A percentile compares a stretch with the other conserved stretches of the same genome.
phyloP scores from a whole-genome alignment of 768 basidiomycete species.

The Glaciozyma martinii region DNA sequence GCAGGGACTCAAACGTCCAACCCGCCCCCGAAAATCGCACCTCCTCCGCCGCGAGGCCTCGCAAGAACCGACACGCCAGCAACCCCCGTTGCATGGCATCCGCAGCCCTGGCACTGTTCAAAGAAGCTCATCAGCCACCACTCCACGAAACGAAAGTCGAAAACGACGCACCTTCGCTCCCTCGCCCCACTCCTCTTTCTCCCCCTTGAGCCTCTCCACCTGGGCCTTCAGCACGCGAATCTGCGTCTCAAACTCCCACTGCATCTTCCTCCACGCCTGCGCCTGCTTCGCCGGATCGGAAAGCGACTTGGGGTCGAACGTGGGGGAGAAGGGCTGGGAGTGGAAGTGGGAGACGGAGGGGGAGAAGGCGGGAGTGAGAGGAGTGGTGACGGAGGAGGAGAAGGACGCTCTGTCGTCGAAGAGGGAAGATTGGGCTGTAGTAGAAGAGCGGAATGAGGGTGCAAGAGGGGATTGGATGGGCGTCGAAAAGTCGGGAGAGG shows the following conservation, averaged over 20 bases:
- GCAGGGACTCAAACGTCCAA: too few species aligned
- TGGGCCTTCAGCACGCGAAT: constrained; percentile 13
- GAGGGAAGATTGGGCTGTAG: constrained; percentile 6
- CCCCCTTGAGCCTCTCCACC: constrained; percentile 6
- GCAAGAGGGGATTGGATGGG: not conserved
- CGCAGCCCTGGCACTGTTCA: too few species aligned
- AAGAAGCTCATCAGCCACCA: too few species aligned
- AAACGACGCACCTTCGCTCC: not conserved
- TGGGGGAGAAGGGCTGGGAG: not conserved
- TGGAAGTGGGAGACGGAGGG: not conserved
- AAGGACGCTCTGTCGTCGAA: constrained; percentile 8
- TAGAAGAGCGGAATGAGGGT: constrained; percentile 15
- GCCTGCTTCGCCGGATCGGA: too few species aligned
- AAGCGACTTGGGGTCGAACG: not conserved
- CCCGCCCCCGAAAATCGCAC: too few species aligned
- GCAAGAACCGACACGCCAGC: too few species aligned
- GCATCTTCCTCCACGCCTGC: constrained; percentile 3
- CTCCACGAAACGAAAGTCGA: not conserved
- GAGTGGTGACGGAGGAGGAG: constrained; percentile 7
- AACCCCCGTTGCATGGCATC: too few species aligned
- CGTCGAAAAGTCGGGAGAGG: not conserved
- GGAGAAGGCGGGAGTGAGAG: constrained; percentile 18
- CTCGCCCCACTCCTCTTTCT: not conserved
- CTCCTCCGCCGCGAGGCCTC: too few species aligned
- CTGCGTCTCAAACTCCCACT: constrained; percentile 18